Base-by-base conservation (phyloP, 2,329 filamentous ascomycete genomes). In the Colletotrichum sublineola region DNA sequence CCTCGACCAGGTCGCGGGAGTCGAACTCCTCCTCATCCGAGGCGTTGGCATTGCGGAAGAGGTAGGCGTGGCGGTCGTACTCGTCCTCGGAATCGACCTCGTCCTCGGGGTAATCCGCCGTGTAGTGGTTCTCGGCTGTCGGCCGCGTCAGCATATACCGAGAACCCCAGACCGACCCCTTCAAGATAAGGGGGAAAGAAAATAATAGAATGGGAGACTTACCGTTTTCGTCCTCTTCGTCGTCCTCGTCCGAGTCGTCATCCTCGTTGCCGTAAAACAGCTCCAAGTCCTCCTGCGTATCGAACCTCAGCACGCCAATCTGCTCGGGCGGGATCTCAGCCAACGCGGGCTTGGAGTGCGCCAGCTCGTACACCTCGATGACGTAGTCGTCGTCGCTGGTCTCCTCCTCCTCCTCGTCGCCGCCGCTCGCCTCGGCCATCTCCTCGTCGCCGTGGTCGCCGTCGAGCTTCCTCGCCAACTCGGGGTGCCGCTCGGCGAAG, bases 71-170 rank as follows among this genome's bases (percentile, higher is more conserved):
- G 12, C 84, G 83, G 55, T 85, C 88, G 73, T 86, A 84, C 70
- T 84, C 83, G 64, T 84, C 82, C 76, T 94, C 92, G 20, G 90
- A 91, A 56, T 90, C 91, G 18, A 94, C 87, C 79, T 95, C 93
- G 66, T 95, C 93, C 74, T 95, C 93, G 0, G 93, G 93, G 76
- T 95, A 95, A 79, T 95, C 93, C 66, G 92, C 91, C 4, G 91
- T 90, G 78, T 95, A 94, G 80, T 94, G 91, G 77, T 94, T 92
- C 79, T 95, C 93, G 46, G 93, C 92, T 91, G 73, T 24, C n/a
- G 46, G 24, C 1, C 24, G 42, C 33, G 46, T 67, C 29, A 67
- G 36, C 24, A 24, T 29, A 36, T 36, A 53, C 11, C 24, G 20
- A 53, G 20, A 24, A 0, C 7, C 31, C 20, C 8, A 20, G 11